A percentile compares a stretch with the other conserved stretches of the same genome.
Conservation (phyloP, 495 filamentous ascomycete species). For the Penicillium diatomitis region DNA sequence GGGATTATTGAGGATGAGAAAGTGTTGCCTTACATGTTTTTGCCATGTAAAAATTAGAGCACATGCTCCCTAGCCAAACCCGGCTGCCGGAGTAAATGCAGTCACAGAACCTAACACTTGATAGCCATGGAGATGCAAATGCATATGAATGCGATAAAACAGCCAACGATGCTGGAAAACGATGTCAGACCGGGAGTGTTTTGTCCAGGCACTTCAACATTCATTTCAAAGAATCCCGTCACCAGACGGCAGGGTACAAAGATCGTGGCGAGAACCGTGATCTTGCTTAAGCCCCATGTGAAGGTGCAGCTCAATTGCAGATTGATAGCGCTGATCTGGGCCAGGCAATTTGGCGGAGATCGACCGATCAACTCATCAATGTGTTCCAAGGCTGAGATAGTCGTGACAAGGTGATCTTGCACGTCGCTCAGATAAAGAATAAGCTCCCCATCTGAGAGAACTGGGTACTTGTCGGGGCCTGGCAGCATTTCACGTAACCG, state of each 20-base stretch:
- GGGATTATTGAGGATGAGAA: no score
- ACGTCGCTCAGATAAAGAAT: slow-evolving; percentile 89
- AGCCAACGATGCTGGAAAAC: slow-evolving; percentile 69
- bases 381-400: slow-evolving; percentile 78
- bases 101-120: slow-evolving; percentile 16
- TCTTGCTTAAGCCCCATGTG: slow-evolving; percentile 73
- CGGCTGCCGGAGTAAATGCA: no score
- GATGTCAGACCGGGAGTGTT: slow-evolving; percentile 46
- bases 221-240: slow-evolving; percentile 93
- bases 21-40: no score
- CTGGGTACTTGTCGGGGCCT: slow-evolving; percentile 66
- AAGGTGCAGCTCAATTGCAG: slow-evolving; percentile 64
- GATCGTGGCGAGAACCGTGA: slow-evolving; percentile 87
- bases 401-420: slow-evolving; percentile 96
- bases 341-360: slow-evolving; percentile 82
- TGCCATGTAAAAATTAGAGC: no score
- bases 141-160: slow-evolving; percentile 48
- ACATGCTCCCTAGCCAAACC: no score
- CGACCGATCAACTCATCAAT: slow-evolving; percentile 91
- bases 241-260: slow-evolving; percentile 88
- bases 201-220: slow-evolving; percentile 70
- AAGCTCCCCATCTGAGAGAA: slow-evolving; percentile 82
- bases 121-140: slow-evolving; percentile 33
- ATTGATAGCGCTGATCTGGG: slow-evolving; percentile 79
- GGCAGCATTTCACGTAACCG: slow-evolving; percentile 95